These are phyloP conservation scores for Phlyctochytrium arcticum DNA, from an alignment of 192 early-diverging fungal genomes.

Conservation along the genomic window DNA sequence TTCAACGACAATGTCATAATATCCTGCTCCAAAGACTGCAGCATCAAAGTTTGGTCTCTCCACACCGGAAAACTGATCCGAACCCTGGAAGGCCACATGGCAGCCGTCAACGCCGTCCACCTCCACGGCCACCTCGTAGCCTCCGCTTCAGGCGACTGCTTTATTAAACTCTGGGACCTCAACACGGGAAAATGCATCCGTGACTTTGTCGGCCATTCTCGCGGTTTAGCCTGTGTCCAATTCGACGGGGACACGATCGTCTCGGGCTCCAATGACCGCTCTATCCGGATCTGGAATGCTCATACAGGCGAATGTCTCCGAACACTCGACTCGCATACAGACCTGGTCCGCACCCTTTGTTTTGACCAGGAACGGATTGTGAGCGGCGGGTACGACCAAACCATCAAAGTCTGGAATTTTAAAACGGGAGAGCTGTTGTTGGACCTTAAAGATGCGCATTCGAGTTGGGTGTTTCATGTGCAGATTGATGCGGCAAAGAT, in stretches of 20 bases:
- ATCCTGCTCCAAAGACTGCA: slow-evolving; percentile 89
- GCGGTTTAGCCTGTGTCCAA: slow-evolving; percentile 43
- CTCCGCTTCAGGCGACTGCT: slow-evolving; percentile 83
- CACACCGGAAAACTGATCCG: slow-evolving; percentile 52
- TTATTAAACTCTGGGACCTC: slow-evolving; percentile 77
- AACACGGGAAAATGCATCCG: slow-evolving; percentile 45
- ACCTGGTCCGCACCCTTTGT: slow-evolving; percentile 87
- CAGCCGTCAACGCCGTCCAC: slow-evolving; percentile 94
- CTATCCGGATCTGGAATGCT: slow-evolving; percentile 45
- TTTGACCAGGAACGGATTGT: slow-evolving; percentile 80
- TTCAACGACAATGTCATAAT: slow-evolving; percentile 72
- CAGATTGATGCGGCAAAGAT: slow-evolving; percentile 79
- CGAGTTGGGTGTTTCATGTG: slow-evolving; percentile 97
- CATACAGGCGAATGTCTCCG: slow-evolving; percentile 29
- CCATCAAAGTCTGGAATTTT: slow-evolving; percentile 93
- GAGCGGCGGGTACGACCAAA: slow-evolving; percentile 89
- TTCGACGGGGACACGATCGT: slow-evolving; percentile 35
- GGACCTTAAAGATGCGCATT: slow-evolving; percentile 70
- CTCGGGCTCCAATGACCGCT: slow-evolving; percentile 44
- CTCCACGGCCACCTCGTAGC: slow-evolving; percentile 64
- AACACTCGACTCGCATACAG: slow-evolving; percentile 66
- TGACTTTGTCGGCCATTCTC: slow-evolving; percentile 36
- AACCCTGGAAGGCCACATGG: slow-evolving; percentile 74
- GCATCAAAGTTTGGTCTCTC: slow-evolving; percentile 76
- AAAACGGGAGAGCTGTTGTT: slow-evolving; percentile 70